Conservation (phyloP, 164 flowering plant species). For the Magnolia changhungtana region DNA sequence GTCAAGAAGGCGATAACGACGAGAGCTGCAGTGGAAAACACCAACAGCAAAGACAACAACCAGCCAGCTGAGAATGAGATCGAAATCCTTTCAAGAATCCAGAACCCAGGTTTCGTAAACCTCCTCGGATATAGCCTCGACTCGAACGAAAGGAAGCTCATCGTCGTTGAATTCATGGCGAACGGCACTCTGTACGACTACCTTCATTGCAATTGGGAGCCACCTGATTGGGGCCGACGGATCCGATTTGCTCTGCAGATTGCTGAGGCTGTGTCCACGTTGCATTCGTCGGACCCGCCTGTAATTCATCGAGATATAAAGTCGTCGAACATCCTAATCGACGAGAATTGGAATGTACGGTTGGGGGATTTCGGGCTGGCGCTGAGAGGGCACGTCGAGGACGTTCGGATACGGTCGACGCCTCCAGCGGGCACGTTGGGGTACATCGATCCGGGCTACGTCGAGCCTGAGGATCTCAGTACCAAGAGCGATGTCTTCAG, state of each 20-base stretch:
- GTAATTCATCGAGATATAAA: slow-evolving; percentile 91
- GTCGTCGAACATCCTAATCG: slow-evolving; percentile 75
- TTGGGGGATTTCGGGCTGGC: slow-evolving; percentile 86
- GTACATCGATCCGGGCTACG: slow-evolving; percentile 69
- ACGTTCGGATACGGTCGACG: slow-evolving; percentile 44
- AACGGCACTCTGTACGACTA: slow-evolving; percentile 69
- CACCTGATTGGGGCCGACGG: slow-evolving; percentile 60
- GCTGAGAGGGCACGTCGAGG: slow-evolving; percentile 68
- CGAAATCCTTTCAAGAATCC: slow-evolving; percentile 61
- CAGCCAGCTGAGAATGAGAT: slow-evolving; percentile 67
- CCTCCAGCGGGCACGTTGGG: slow-evolving; percentile 91
- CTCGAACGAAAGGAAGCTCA: slow-evolving; percentile 24
- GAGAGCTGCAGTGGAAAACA: background rate
- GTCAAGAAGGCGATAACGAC: slow-evolving; percentile 37
- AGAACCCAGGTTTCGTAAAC: slow-evolving; percentile 55
- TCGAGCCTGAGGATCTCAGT: slow-evolving; percentile 59
- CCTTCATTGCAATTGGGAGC: slow-evolving; percentile 42
- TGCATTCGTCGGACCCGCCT: slow-evolving; percentile 74
- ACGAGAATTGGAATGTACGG: slow-evolving; percentile 49
- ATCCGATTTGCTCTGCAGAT: slow-evolving; percentile 54
- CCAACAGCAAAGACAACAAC: background rate
- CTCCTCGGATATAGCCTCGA: slow-evolving; percentile 55
- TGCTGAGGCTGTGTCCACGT: slow-evolving; percentile 50
- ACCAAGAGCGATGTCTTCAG: slow-evolving; percentile 73
- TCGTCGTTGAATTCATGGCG: slow-evolving; percentile 84